Percentiles rank a stretch among this genome's conserved stretches.
Evolutionary conservation across 1,139 yeast genomes (phyloP).

Genomic region (Candida glucosophila): DNA sequence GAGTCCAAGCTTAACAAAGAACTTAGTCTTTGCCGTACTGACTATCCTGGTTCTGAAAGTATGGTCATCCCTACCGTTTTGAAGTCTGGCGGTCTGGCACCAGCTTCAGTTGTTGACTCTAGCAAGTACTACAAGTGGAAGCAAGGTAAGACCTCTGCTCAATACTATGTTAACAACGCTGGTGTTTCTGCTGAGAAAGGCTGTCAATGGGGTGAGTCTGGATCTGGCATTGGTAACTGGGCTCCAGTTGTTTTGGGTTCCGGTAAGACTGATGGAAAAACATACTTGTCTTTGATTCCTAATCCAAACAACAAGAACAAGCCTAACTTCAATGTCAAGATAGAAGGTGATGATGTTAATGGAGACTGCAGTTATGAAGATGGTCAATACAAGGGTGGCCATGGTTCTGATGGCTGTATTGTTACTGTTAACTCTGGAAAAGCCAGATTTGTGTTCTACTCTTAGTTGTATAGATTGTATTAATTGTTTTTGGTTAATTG

Average conservation of each 20-base stretch:
- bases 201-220: conserved; percentile 83
- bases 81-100: conserved; percentile 53
- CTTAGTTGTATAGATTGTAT: no score
- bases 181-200: conserved; percentile 87
- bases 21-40: conserved; percentile 93
- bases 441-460: conserved; percentile 64
- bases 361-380: conserved; percentile 78
- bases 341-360: conserved; percentile 58
- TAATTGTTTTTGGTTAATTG: no score
- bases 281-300: conserved; percentile 89
- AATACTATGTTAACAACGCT: conserved; percentile 94
- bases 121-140: conserved; percentile 72
- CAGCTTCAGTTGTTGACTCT: conserved; percentile 74
- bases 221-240: conserved; percentile 92
- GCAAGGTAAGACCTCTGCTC: conserved; percentile 82
- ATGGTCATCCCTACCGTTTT: conserved; percentile 91
- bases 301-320: conserved; percentile 79
- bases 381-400: conserved; percentile 62
- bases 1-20: conserved; percentile 52
- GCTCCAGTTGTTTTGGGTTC: conserved; percentile 96
- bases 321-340: conserved; percentile 81
- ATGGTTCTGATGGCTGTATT: conserved; percentile 78
- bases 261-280: conserved; percentile 68
- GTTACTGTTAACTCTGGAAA: conserved; percentile 78
- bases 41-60: conserved; percentile 98